Evolutionary conservation across 345 rosid species (phyloP), one percentile per base, ranked within the genome.

Genomic region (Triadica sebifera): DNA sequence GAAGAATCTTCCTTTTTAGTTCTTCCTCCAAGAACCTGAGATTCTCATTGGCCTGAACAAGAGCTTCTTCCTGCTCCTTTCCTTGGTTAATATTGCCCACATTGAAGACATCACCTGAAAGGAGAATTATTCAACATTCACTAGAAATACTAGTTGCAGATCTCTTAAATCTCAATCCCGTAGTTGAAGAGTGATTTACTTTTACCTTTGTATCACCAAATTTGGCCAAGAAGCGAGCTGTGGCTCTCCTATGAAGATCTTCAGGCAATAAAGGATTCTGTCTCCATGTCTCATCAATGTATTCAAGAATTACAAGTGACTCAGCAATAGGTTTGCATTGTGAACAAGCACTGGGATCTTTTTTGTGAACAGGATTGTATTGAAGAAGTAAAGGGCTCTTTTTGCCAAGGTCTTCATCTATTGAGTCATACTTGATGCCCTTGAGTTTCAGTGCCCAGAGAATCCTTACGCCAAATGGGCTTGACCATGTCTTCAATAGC

Each of bases 401-500:
- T 72, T 75, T 72, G 74, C 64, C 47, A 50, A 83, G 74, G 66
- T 80, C 80, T 75, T 83, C 86, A 49, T 80, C 84, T 2, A 75
- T 47, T 4, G 80, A 34, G 5, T 78, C 82, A 73, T 69, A 72
- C 0, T 59, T 52, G 65, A 83, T 57, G 29, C 76, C 84, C 59
- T 78, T 83, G 37, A 75, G 71, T 61, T 80, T 72, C 67, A 83
- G 9, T 61, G 80, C 86, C 86, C 84, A 80, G 3, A 78, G 80
- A 13, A 73, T 17, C 39, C 86, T 75, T 5, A 78, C 13, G 8
- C 74, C 78, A 56, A 41, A 83, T 8, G 37, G 78, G 51, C 78
- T 78, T 43, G 84, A 80, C 86, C 84, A 83, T 78, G 84, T 75
- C 69, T 80, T 80, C 19, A 83, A 53, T 52, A 80, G 80, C 82